Base-by-base conservation (phyloP, 345 rosid genomes). In the Rubroshorea leprosula region DNA sequence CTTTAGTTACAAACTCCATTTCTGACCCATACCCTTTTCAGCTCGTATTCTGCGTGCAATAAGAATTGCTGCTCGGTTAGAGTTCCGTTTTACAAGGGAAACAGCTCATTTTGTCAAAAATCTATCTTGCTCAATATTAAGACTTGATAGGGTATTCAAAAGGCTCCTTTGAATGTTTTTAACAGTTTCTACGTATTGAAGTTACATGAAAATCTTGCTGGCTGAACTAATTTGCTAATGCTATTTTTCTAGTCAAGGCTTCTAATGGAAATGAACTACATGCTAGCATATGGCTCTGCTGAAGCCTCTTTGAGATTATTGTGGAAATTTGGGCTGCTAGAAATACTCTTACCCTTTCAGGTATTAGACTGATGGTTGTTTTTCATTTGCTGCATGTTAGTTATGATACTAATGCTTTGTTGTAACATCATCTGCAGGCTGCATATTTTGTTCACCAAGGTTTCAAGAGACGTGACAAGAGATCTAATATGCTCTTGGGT, bases 401-500 rank as follows among this genome's bases (percentile, higher is more conserved):
- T 19, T 18, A 21, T 39, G 5, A 18, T 12, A 21, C 18, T 64
- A 55, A 57, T 20, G 56, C 46, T 19, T 69, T 66, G n/a, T 56
- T 55, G 57, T 27, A 65, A 58, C 25, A 69, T 66, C 58, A 26
- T 46, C 45, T 56, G 60, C 82, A 94, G 96, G 97, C 95, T 56
- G 81, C 96, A 41, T 90, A 90, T 74, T 83, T 94, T 55, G 89
- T 77, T 35, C 74, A 63, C 2, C 63, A 31, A 69, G 87, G 87
- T 60, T 94, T 90, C 64, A 78, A 58, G 74, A 87, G 99, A 78
- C 89, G 93, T 21, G 97, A 87, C 78, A 83, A 76, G 74, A 77
- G 93, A 74, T 82, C 90, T 48, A 94, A 94, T 71, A 74, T 94
- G 97, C 90, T 94, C 55, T 66, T 93, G 99, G 97, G n/a, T n/a